Evolutionary conservation across 768 basidiomycete genomes (phyloP), one percentile per base, ranked within the genome.

Genomic region (Clathrus columnatus): DNA sequence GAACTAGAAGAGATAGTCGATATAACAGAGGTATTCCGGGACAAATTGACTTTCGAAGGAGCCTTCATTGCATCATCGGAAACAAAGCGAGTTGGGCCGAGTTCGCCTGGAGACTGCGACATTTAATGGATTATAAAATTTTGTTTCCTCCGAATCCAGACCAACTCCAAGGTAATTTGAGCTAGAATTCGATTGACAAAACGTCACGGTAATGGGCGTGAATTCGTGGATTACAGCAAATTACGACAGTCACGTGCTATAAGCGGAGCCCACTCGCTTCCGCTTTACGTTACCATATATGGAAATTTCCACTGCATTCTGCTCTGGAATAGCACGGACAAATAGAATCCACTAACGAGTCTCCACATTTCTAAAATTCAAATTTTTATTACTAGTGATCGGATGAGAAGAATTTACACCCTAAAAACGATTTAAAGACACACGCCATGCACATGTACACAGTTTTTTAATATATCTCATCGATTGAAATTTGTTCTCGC

Each of bases 21-120:
- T 21, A 53, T 43, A 27, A 53, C 51, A 14, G 51, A 53, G n/a
- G 51, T 23, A 43, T 53, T 32, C 10, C 28, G 50, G 18, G 28
- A 51, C 18, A 53, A 17, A 17, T 23, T 17, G 50, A 51, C 36
- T 36, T 11, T 36, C 14, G 36, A 36, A 36, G 36, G n/a, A 14
- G 36, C 36, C 7, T 4, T n/a, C 36, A 36, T 4, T 36, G 36
- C 36, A 36, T 36, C 36, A n/a, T 36, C 36, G 7, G 36, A 36
- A 36, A n/a, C n/a, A n/a, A n/a, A n/a, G n/a, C n/a, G n/a, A n/a
- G n/a, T n/a, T 2, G 36, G 36, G 36, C 36, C 14, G 4, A 36
- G 14, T 11, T 14, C 11, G 36, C 36, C n/a, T n/a, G 36, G n/a
- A 36, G 36, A 11, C 36, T 36, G 36, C 2, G 36, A 36, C 36